These are phyloP conservation scores for Yarrowia osloensis DNA, from an alignment of 805 yeast genomes.

Conservation along the genomic window DNA sequence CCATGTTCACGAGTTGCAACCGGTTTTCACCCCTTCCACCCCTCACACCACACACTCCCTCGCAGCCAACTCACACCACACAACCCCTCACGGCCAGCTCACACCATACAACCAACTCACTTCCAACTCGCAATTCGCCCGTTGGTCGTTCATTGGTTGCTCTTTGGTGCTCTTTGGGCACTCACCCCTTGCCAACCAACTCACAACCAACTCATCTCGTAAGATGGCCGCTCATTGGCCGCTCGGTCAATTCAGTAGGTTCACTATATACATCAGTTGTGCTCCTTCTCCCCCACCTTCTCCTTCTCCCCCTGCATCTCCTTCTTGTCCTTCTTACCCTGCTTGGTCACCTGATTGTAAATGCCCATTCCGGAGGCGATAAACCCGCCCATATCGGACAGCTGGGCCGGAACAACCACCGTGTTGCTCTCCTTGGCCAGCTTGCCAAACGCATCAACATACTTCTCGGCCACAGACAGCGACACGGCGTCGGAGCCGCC, in stretches of 20 bases:
- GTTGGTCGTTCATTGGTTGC: too few species aligned
- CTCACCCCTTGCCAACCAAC: too few species aligned
- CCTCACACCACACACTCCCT: too few species aligned
- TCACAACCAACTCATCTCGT: too few species aligned
- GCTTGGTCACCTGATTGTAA: conserved; percentile 53
- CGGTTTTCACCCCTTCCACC: too few species aligned
- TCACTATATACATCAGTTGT: conserved; percentile 14
- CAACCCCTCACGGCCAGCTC: too few species aligned
- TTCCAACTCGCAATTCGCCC: too few species aligned
- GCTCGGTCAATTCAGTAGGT: not conserved
- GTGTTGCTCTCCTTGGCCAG: conserved; percentile 82
- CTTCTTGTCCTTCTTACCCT: not conserved
- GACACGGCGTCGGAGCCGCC: conserved; percentile 77
- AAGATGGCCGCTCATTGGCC: not conserved
- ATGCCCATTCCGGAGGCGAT: conserved; percentile 78
- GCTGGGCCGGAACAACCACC: conserved; percentile 71
- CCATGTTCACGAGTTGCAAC: too few species aligned
- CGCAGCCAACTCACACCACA: too few species aligned
- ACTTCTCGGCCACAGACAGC: conserved; percentile 79
- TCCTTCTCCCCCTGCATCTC: conserved; percentile 5
- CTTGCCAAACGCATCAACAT: conserved; percentile 77
- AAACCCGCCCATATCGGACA: conserved; percentile 71
- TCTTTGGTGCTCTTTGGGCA: too few species aligned
- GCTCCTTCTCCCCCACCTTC: not conserved
- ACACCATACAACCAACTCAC: too few species aligned